Base-by-base conservation (phyloP, 2,329 filamentous ascomycete genomes). In the Catunica adiposa region DNA sequence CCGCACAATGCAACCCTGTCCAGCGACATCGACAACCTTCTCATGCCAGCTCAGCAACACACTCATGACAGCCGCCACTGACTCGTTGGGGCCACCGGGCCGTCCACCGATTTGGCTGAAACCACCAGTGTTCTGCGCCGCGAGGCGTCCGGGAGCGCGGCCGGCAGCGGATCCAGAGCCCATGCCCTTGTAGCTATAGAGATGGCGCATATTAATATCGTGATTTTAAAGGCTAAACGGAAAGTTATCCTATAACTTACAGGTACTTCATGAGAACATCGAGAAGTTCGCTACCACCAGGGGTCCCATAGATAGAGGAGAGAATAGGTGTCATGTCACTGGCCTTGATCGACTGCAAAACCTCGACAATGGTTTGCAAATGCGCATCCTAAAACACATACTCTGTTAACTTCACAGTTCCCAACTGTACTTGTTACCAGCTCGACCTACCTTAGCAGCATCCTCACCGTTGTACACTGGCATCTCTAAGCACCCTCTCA, bases 261-360 rank as follows among this genome's bases (percentile, higher is more conserved):
- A 96, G 75, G 71, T 96, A 98, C 74, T 98, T 98, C 86, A 95
- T 95, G 68, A 98, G 73, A 53, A 90, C 88, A 68, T 98, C 92
- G 62, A 94, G 73, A 59, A 86, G 77, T 70, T 97, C 92, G 59
- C 80, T 80, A 26, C 92, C 92, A 59, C 86, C 86, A 53, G 85
- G 80, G 9, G 83, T 81, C 58, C 73, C 74, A 71, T 92, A 89
- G 64, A 97, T 84, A 57, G 82, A 79, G 70, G 83, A 81, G 62
- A 98, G 74, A 64, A 97, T 81, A 14, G 87, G 85, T 61, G 83
- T 88, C 86, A 97, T 97, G 63, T 98, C 92, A 63, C 86, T 86
- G 65, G 92, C 89, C 68, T 94, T 89, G 71, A 97, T 97, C 20
- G 88, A 92, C 70, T 95, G 89, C 61, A 98, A 75, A 58, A 97